phyloP scores from a whole-genome alignment of 441 rosid species.

The Eutrema salsugineum region DNA sequence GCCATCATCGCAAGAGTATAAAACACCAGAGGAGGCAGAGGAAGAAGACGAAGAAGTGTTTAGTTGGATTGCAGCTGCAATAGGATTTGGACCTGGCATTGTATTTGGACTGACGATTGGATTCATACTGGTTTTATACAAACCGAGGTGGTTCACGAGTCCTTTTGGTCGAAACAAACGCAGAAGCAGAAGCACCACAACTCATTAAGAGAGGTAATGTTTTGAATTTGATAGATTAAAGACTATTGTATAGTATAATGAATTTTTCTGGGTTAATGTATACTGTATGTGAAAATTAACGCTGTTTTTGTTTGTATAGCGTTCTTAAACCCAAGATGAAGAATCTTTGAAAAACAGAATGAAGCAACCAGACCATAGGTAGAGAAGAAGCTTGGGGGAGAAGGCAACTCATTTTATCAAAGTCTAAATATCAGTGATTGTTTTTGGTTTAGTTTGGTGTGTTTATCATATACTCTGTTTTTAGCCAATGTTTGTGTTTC shows the following conservation, averaged over 20 bases:
- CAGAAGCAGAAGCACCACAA: too few relatives aligned
- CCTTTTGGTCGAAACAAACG: too few relatives aligned
- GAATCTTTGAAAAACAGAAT: neutral
- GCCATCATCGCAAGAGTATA: neutral
- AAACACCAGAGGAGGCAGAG: neutral
- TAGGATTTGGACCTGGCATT: too few relatives aligned
- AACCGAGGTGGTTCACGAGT: too few relatives aligned
- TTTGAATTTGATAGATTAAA: neutral
- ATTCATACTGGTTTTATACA: too few relatives aligned
- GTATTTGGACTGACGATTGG: too few relatives aligned
- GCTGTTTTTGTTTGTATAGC: neutral
- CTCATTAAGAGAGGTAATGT: neutral
- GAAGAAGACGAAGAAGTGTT: slow-evolving; percentile 1
- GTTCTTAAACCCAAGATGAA: neutral
- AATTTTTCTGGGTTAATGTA: neutral
- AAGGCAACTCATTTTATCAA: neutral
- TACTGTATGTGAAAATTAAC: neutral
- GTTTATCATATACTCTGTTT: neutral
- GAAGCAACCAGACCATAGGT: neutral
- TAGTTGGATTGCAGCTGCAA: neutral
- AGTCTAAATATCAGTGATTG: neutral
- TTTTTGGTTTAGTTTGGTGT: neutral
- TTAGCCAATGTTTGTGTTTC: neutral
- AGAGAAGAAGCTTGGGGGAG: too few relatives aligned
- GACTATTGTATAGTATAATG: neutral